Percentiles rank a stretch among this genome's conserved stretches.
Evolutionary conservation across 2,329 filamentous ascomycete species (phyloP).

Genomic region (Botryosphaeria dothidea): DNA sequence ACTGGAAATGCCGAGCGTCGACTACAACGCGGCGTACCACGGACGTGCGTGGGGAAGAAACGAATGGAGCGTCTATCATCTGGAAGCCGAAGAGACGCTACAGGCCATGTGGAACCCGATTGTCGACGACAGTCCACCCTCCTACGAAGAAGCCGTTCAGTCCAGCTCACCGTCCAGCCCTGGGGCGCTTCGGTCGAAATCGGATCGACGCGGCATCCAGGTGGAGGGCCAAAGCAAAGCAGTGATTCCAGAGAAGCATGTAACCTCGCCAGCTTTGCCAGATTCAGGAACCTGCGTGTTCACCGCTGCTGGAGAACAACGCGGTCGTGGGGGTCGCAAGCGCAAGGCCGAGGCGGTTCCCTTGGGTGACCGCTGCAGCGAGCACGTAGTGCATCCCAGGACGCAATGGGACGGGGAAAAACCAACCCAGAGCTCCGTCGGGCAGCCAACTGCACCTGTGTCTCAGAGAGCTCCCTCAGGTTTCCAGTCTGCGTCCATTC

Average conservation of each 20-base stretch:
- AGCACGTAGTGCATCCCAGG: not conserved
- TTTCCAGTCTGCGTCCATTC: not conserved
- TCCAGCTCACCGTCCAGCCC: not conserved
- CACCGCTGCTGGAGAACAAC: not conserved
- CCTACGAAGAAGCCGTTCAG: not conserved
- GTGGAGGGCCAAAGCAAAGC: too few species aligned
- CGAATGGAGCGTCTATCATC: not conserved
- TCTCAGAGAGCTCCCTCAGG: not conserved
- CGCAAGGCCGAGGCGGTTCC: not conserved
- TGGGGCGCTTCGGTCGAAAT: not conserved
- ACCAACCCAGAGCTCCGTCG: too few species aligned
- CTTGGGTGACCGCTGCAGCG: not conserved
- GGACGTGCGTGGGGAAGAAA: not conserved
- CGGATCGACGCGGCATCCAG: not conserved
- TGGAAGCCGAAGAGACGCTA: not conserved
- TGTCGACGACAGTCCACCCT: not conserved
- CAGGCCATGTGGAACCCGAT: not conserved
- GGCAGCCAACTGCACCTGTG: not conserved
- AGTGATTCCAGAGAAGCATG: not conserved
- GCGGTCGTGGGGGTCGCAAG: not conserved
- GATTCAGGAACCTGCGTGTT: not conserved
- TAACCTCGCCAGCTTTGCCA: not conserved
- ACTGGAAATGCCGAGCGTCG: not conserved
- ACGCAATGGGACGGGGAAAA: not conserved
- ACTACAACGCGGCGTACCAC: not conserved